Evolutionary conservation across 2,329 filamentous ascomycete genomes (phyloP).

Genomic region (Juglanconis sp.): DNA sequence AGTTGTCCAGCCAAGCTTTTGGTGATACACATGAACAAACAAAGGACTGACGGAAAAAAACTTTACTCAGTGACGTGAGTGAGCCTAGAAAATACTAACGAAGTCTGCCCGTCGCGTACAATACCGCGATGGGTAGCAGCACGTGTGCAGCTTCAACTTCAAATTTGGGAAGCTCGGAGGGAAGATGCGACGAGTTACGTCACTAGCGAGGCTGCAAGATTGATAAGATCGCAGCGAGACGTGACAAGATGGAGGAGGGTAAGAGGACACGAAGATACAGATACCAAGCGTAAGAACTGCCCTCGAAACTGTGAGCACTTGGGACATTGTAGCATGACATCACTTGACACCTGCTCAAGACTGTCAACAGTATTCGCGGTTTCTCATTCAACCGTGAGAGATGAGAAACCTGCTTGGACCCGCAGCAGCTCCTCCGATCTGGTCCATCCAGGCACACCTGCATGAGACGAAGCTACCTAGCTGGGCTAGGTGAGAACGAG

Average conservation of each 20-base stretch:
- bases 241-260: not conserved
- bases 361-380: not conserved
- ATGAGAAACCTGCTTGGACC: slow-evolving; percentile 14
- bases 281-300: not conserved
- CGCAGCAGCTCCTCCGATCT: slow-evolving; percentile 1
- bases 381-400: slow-evolving; percentile 4
- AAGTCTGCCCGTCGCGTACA: not conserved
- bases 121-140: not conserved
- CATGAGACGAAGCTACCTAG: slow-evolving; percentile 4
- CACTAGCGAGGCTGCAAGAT: not conserved
- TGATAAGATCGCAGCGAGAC: not conserved
- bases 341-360: slow-evolving; percentile 1
- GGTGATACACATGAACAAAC: too few species aligned
- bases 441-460: not conserved
- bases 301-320: too few species aligned
- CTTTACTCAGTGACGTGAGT: not conserved
- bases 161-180: not conserved
- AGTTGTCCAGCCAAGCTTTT: not conserved
- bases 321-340: slow-evolving; percentile 4
- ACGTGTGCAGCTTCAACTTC: slow-evolving; percentile 2
- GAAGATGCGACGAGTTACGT: slow-evolving; percentile 11
- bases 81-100: not conserved
- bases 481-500: not conserved
- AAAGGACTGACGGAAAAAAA: not conserved
- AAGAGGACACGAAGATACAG: not conserved